Conservation (phyloP, 2,329 filamentous ascomycete genomes). For the Stemphylium lycopersici region DNA sequence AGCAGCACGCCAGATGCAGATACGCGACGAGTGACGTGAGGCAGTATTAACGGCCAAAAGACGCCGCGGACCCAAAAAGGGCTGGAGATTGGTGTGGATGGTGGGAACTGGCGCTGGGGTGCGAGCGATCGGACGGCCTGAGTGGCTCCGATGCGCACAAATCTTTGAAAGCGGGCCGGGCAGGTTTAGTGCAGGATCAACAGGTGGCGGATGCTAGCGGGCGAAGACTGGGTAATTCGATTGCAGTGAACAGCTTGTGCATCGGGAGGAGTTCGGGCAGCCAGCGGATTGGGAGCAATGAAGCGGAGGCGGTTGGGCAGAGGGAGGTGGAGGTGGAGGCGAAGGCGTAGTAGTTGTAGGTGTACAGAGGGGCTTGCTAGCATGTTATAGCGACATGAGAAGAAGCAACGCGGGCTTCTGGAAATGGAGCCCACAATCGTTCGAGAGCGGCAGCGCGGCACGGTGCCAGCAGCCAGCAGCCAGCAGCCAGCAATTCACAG, state of each 20-base stretch:
- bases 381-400: conserved; percentile 9
- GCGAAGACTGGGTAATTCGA: conserved; percentile 14
- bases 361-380: background rate
- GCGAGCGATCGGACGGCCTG: conserved; percentile 22
- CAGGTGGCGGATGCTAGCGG: conserved; percentile 13
- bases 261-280: conserved; percentile 2
- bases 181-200: conserved; percentile 13
- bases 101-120: conserved; percentile 17
- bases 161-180: conserved; percentile 14
- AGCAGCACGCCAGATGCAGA: conserved; percentile 23
- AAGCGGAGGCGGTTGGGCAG: background rate
- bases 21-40: conserved; percentile 26
- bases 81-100: conserved; percentile 12
- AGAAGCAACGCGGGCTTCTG: conserved; percentile 12
- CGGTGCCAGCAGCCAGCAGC: conserved; percentile 1
- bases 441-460: background rate
- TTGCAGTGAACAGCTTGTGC: conserved; percentile 15
- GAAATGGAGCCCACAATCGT: background rate
- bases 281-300: background rate
- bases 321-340: background rate
- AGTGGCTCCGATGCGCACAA: conserved; percentile 21
- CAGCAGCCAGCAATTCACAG: conserved; percentile 3
- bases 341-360: background rate
- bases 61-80: conserved; percentile 9
- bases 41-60: conserved; percentile 13